A percentile compares a stretch with the other conserved stretches of the same genome.
phyloP scores from a whole-genome alignment of 805 yeast species.

The Barnettozyma sucrosica region DNA sequence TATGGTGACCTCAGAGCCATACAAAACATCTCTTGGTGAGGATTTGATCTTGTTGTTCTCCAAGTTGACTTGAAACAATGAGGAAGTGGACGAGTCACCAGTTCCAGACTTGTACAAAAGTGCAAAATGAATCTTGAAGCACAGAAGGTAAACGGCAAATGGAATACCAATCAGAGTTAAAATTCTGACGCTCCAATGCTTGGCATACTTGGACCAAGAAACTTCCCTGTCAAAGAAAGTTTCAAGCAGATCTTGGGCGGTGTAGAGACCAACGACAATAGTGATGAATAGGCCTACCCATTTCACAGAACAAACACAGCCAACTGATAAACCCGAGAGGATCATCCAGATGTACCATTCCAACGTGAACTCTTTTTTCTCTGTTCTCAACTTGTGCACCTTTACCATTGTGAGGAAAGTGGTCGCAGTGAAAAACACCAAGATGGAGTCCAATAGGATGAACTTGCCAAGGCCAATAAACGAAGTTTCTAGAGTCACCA shows the following conservation, averaged over 20 bases:
- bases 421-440: conserved; percentile 67
- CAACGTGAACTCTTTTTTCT: conserved; percentile 32
- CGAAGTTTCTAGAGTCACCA: conserved; percentile 63
- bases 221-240: conserved; percentile 32
- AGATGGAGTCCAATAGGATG: conserved; percentile 70
- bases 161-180: conserved; percentile 68
- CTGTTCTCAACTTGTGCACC: conserved; percentile 41
- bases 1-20: conserved; percentile 43
- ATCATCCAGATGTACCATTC: conserved; percentile 51
- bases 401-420: conserved; percentile 58
- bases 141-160: conserved; percentile 54
- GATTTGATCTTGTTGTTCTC: conserved; percentile 60
- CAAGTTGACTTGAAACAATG: conserved; percentile 84
- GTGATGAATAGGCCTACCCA: conserved; percentile 81
- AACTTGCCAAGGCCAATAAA: conserved; percentile 69
- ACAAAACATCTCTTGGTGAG: conserved; percentile 60
- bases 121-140: conserved; percentile 78
- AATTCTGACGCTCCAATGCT: conserved; percentile 73
- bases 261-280: conserved; percentile 52
- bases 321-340: conserved; percentile 61
- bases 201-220: conserved; percentile 32
- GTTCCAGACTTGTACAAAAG: conserved; percentile 78
- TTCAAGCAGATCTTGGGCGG: conserved; percentile 45
- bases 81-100: conserved; percentile 88
- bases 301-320: conserved; percentile 79